Conservation (phyloP, 306 rosid genomes). For the Heteromeles arbutifolia region DNA sequence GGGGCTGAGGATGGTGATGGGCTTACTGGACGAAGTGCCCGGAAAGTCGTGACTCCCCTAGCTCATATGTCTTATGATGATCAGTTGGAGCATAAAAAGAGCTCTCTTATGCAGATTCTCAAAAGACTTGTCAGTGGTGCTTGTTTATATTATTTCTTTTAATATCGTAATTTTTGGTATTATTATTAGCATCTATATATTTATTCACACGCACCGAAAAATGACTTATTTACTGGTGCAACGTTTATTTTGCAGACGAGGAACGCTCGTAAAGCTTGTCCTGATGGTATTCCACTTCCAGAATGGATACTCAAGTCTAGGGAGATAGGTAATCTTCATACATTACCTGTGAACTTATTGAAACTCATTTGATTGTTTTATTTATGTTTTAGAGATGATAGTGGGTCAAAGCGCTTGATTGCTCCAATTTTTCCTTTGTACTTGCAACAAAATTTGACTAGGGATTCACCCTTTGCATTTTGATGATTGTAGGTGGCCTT, state of each 20-base stretch:
- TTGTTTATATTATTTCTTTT: constrained; percentile 15
- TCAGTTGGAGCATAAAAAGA: constrained; percentile 85
- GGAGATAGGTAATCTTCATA: constrained; percentile 58
- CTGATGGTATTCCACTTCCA: constrained; percentile 63
- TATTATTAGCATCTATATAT: neutral
- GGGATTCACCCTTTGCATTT: constrained; percentile 14
- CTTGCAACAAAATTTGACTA: constrained; percentile 1
- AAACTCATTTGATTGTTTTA: neutral
- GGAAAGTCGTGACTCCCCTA: constrained; percentile 77
- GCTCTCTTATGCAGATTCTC: constrained; percentile 61
- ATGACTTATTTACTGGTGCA: constrained; percentile 1
- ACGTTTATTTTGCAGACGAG: constrained; percentile 50
- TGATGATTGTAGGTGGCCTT: constrained; percentile 63
- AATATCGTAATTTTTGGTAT: neutral
- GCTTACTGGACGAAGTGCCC: constrained; percentile 44
- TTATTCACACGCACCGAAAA: neutral
- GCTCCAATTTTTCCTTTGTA: constrained; percentile 1
- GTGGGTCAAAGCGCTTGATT: neutral
- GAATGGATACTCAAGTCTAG: constrained; percentile 84
- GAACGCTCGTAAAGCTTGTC: constrained; percentile 92
- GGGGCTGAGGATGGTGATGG: constrained; percentile 37
- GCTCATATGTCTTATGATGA: constrained; percentile 79
- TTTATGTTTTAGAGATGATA: neutral
- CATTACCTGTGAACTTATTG: neutral
- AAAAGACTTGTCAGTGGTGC: constrained; percentile 63